Conservation (phyloP, 2,329 filamentous ascomycete species). For the Daldinia sp. region DNA sequence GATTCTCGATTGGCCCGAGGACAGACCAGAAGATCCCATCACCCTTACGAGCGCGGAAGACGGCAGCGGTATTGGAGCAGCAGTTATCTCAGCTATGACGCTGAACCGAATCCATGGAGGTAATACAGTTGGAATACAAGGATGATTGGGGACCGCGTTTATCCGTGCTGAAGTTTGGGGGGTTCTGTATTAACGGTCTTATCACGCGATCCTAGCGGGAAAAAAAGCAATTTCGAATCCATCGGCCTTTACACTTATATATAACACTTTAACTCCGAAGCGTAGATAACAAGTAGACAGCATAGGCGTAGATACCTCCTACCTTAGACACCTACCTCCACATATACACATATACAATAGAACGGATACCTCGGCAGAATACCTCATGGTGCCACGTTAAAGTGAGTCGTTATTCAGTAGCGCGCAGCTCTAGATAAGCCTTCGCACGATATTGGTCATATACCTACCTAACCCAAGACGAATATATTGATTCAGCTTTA, state of each 20-base stretch:
- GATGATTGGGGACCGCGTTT: background rate
- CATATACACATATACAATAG: no score
- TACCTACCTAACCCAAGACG: background rate
- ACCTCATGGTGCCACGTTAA: no score
- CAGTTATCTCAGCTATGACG: constrained; percentile 82
- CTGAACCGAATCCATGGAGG: constrained; percentile 69
- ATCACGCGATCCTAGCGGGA: background rate
- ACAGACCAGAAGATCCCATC: constrained; percentile 83
- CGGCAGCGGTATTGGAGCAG: constrained; percentile 93
- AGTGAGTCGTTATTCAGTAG: no score
- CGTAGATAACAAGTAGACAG: background rate
- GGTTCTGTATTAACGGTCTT: background rate
- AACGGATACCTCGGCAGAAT: no score
- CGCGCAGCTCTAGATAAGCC: background rate
- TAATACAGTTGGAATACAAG: constrained; percentile 66
- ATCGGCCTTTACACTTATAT: background rate
- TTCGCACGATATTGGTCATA: background rate
- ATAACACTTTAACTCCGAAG: background rate
- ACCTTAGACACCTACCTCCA: no score
- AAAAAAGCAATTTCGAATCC: background rate
- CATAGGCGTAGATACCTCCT: no score
- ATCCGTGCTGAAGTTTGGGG: background rate
- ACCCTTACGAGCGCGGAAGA: constrained; percentile 91
- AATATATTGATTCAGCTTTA: background rate
- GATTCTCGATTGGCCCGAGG: constrained; percentile 92